Conservation (phyloP, 2,329 filamentous ascomycete species). For the Fusarium nanum region DNA sequence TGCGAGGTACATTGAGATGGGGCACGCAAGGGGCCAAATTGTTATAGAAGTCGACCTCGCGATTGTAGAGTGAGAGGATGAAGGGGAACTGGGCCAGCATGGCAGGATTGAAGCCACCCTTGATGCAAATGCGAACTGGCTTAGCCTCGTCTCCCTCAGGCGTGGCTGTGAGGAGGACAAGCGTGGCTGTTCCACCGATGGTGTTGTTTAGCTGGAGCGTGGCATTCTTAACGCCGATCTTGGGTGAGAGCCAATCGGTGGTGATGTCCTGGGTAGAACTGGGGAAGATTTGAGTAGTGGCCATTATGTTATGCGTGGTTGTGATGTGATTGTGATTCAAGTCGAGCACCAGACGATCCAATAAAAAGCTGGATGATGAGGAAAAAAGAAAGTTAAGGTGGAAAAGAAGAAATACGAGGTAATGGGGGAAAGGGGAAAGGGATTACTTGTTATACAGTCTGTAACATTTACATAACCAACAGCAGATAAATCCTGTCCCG, state of each 20-base stretch:
- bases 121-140: constrained; percentile 12
- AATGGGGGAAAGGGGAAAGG: not conserved
- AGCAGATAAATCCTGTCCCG: not conserved
- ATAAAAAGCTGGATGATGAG: not conserved
- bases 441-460: not conserved
- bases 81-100: constrained; percentile 17
- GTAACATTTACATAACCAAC: not conserved
- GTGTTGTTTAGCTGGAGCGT: constrained; percentile 14
- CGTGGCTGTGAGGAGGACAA: constrained; percentile 9
- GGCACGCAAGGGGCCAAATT: constrained; percentile 14
- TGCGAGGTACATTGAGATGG: constrained; percentile 20
- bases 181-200: constrained; percentile 13
- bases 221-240: constrained; percentile 20
- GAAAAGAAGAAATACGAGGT: not conserved
- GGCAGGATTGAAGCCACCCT: constrained; percentile 23
- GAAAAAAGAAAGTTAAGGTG: not conserved
- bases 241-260: constrained; percentile 12
- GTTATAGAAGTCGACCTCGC: constrained; percentile 27
- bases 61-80: constrained; percentile 16
- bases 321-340: not conserved
- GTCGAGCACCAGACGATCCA: not conserved
- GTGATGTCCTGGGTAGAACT: constrained; percentile 13
- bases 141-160: not conserved
- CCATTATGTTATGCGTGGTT: not conserved
- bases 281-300: not conserved